Conservation (phyloP, 805 yeast species). For the Citeromyces nyonsensis region DNA sequence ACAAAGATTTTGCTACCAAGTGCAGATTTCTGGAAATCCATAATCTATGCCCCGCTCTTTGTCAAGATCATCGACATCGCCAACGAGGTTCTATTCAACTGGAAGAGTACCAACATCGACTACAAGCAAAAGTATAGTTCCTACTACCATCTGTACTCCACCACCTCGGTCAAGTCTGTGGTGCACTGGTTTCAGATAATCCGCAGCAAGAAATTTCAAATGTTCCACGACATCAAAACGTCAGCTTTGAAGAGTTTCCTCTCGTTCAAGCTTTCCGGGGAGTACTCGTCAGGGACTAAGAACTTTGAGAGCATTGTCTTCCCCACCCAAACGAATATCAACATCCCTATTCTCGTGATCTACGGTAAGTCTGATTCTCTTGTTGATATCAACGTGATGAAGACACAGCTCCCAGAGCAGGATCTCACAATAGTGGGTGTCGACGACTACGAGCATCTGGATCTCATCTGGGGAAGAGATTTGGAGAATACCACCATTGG, state of each 20-base stretch:
- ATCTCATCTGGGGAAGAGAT: constrained; percentile 75
- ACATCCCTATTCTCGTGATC: constrained; percentile 57
- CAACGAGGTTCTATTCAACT: constrained; percentile 55
- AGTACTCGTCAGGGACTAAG: constrained; percentile 25
- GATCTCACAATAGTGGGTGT: constrained; percentile 27
- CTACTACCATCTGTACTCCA: constrained; percentile 78
- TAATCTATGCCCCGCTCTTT: constrained; percentile 66
- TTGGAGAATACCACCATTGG: no score
- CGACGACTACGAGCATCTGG: constrained; percentile 72
- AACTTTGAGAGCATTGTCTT: constrained; percentile 33
- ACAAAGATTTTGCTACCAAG: constrained; percentile 52
- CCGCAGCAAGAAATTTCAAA: constrained; percentile 60
- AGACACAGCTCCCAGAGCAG: constrained; percentile 38
- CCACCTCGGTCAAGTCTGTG: constrained; percentile 81
- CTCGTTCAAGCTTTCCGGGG: constrained; percentile 4
- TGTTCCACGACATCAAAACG: constrained; percentile 57
- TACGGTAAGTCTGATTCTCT: constrained; percentile 78
- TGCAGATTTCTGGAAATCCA: constrained; percentile 52
- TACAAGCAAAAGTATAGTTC: constrained; percentile 62
- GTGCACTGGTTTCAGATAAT: constrained; percentile 97
- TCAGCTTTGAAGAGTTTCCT: constrained; percentile 15
- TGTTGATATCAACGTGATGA: constrained; percentile 73
- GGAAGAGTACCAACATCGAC: constrained; percentile 64
- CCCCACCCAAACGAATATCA: constrained; percentile 30
- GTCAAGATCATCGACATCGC: constrained; percentile 57